These are phyloP conservation scores for Onygena corvina DNA, from an alignment of 2,329 filamentous ascomycete genomes.

Conservation along the genomic window DNA sequence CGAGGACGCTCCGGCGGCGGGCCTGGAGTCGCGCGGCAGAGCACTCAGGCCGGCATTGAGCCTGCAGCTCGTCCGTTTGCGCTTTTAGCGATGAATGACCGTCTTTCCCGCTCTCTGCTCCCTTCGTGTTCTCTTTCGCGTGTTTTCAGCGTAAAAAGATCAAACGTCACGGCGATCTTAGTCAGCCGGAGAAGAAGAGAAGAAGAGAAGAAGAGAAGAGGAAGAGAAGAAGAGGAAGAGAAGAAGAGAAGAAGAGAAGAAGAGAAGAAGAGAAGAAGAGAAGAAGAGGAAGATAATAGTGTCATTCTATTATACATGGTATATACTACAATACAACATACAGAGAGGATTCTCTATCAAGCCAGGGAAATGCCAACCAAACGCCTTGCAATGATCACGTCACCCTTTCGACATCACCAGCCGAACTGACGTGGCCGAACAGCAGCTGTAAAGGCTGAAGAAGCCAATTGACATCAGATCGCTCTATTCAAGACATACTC, in stretches of 20 bases:
- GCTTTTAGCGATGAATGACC: too few species aligned
- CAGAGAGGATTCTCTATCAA: neutral
- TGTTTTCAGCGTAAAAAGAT: neutral
- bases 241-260: slow-evolving; percentile 7
- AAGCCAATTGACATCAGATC: neutral
- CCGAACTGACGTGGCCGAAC: too few species aligned
- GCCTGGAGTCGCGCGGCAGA: too few species aligned
- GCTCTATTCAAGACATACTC: too few species aligned
- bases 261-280: neutral
- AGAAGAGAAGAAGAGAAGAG: neutral
- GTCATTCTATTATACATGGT: slow-evolving; percentile 3
- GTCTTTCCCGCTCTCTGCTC: neutral
- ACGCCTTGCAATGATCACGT: slow-evolving; percentile 6
- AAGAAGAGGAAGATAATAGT: neutral
- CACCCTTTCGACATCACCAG: neutral
- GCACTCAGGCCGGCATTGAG: too few species aligned
- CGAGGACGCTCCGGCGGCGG: too few species aligned
- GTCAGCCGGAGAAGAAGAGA: neutral
- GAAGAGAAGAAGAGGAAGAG: neutral
- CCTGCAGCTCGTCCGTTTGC: neutral
- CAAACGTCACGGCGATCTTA: neutral
- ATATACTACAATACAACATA: neutral
- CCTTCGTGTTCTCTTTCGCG: neutral
- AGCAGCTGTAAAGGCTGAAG: neutral
- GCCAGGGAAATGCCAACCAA: neutral